Evolutionary conservation across 257 asterid species (phyloP), one percentile per base, ranked within the genome.

Genomic region (Salvia hispanica): DNA sequence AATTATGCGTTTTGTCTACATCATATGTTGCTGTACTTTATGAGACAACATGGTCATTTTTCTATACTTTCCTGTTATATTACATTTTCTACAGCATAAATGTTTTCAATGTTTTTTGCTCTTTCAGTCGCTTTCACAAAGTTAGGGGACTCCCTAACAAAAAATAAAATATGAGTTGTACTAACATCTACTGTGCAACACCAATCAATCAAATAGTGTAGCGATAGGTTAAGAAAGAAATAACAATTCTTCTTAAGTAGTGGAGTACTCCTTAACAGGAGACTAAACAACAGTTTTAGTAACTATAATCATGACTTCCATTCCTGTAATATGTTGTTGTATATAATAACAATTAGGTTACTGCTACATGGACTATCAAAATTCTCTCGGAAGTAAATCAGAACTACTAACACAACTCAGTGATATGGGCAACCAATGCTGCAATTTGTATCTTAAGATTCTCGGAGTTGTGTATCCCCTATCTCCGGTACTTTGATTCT

Each of bases 401-500:
- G 39, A 46, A 47, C 31, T 31, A 14, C 1, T 18, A 18, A 33
- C 34, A 59, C 55, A 48, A 52, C 16, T 6, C 34, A 9, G 8
- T 31, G 62, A 31, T 18, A 8, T 37, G 2, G 42, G 25, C 47
- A 64, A 40, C 34, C 58, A n/a, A 9, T 15, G 45, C 64, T 61
- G 54, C n/a, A 67, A 39, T 37, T 33, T 18, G 63, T 31, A 8
- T 61, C 6, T 39, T 9, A 9, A 39, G 48, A 37, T 58, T 57
- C n/a, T n/a, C n/a, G n/a, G 31, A 15, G 57, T 43, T 37, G 8
- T 31, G 51, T 6, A 39, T 61, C 40, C 7, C 63, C 78, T 82
- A 92, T 81, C 97, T 84, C 73, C 97, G 84, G 53, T 95, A 93
- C 76, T 88, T 92, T 7, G 97, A 90, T 82, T 92, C 98, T 82